Evolutionary conservation across 2,329 filamentous ascomycete genomes (phyloP).

Genomic region (Aspergillus sojae): DNA sequence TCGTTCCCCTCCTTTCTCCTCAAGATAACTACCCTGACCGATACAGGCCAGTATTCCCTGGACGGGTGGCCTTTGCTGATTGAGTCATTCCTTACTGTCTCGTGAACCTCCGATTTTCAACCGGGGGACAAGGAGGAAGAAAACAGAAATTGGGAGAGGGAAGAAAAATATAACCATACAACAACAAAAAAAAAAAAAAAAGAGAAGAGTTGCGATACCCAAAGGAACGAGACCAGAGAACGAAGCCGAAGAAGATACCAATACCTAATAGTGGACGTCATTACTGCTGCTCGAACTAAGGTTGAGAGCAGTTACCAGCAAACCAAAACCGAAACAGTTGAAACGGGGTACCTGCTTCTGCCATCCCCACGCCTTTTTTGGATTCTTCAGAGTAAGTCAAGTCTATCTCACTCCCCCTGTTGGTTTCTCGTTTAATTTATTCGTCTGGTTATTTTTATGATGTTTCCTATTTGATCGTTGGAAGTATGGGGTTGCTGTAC

Average conservation of each 20-base stretch:
- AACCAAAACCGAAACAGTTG: constrained; percentile 14
- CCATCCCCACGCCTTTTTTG: constrained; percentile 17
- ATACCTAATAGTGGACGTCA: constrained; percentile 18
- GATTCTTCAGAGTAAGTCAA: constrained; percentile 16
- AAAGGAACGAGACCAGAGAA: neutral
- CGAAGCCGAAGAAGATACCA: neutral
- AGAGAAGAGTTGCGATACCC: too few species aligned
- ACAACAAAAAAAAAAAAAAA: too few species aligned
- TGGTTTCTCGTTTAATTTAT: constrained; percentile 1
- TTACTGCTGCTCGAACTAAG: constrained; percentile 14
- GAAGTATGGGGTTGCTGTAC: neutral
- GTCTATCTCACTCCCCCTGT: constrained; percentile 4
- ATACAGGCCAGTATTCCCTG: neutral
- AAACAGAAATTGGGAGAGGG: neutral
- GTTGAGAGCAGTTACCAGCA: constrained; percentile 19
- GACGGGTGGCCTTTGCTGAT: neutral
- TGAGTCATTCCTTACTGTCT: constrained; percentile 1
- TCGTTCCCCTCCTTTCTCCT: neutral
- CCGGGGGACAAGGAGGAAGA: neutral
- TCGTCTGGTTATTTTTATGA: neutral
- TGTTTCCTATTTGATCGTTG: neutral
- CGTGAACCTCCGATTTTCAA: neutral
- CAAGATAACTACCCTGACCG: neutral
- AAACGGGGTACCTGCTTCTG: constrained; percentile 29
- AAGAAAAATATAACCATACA: neutral